A percentile compares a stretch with the other conserved stretches of the same genome.
Conservation (phyloP, 768 basidiomycete genomes). For the Sporobolomyces roseus region DNA sequence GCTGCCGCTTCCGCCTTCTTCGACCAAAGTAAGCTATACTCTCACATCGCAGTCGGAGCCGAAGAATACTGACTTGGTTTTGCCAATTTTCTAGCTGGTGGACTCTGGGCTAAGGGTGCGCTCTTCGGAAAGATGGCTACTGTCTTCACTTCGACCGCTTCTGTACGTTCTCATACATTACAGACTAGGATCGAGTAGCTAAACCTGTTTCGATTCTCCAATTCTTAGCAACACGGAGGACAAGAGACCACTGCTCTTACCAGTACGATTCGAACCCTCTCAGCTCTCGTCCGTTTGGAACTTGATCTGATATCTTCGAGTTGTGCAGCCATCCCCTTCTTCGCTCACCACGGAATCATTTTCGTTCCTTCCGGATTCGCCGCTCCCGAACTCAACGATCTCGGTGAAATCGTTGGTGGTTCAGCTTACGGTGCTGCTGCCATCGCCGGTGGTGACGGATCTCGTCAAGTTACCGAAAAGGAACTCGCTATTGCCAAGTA, state of each 20-base stretch:
- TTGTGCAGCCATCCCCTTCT: conserved; percentile 56
- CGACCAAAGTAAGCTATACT: too few species aligned
- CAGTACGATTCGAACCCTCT: conserved; percentile 15
- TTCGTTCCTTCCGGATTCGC: conserved; percentile 70
- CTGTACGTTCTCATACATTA: too few species aligned
- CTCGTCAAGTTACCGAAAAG: conserved; percentile 38
- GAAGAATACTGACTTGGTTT: too few species aligned
- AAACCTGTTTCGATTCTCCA: too few species aligned
- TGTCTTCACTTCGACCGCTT: conserved; percentile 70
- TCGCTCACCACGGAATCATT: conserved; percentile 65
- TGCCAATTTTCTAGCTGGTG: too few species aligned
- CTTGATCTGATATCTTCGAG: too few species aligned
- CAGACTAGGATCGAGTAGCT: too few species aligned
- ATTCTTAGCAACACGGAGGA: conserved; percentile 48
- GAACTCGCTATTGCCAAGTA: conserved; percentile 39
- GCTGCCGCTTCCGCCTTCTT: conserved; percentile 66
- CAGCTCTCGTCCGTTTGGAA: neutral
- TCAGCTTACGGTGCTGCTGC: conserved; percentile 70
- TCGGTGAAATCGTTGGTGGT: conserved; percentile 52
- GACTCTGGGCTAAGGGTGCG: conserved; percentile 59
- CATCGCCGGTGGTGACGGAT: conserved; percentile 48
- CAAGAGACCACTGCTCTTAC: conserved; percentile 51
- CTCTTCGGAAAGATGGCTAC: conserved; percentile 68
- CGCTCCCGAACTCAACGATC: conserved; percentile 53
- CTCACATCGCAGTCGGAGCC: too few species aligned